Conservation (phyloP, 2,329 filamentous ascomycete species). For the Parastagonospora avenae region DNA sequence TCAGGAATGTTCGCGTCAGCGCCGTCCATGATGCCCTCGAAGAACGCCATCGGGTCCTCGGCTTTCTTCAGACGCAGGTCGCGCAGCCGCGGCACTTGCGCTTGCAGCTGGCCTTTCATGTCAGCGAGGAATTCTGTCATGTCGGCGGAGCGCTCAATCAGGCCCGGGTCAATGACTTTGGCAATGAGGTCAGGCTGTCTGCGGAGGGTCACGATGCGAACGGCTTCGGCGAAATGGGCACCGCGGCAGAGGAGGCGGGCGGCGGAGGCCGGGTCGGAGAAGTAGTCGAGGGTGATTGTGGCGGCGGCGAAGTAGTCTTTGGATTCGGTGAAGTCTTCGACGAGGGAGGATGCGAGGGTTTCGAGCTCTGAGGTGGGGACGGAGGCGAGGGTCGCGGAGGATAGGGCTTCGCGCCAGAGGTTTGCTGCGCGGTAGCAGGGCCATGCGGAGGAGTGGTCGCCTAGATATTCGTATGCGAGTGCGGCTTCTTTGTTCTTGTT, state of each 20-base stretch:
- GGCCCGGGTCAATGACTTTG: constrained; percentile 73
- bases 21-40: constrained; percentile 65
- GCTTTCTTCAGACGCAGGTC: constrained; percentile 82
- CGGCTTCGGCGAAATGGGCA: constrained; percentile 86
- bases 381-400: constrained; percentile 69
- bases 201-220: constrained; percentile 72
- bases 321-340: constrained; percentile 78
- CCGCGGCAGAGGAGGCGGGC: constrained; percentile 83
- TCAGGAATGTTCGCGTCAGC: constrained; percentile 74
- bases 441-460: constrained; percentile 74
- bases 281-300: constrained; percentile 79
- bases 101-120: constrained; percentile 81
- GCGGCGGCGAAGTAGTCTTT: constrained; percentile 85
- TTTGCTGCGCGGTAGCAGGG: constrained; percentile 83
- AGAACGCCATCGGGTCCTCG: constrained; percentile 86
- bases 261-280: constrained; percentile 72
- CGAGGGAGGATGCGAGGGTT: constrained; percentile 74
- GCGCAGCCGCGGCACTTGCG: constrained; percentile 82
- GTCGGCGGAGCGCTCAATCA: constrained; percentile 78
- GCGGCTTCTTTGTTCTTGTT: constrained; percentile 87
- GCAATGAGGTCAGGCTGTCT: constrained; percentile 66
- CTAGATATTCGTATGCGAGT: constrained; percentile 85
- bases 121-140: constrained; percentile 93
- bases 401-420: constrained; percentile 90
- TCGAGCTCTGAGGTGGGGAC: constrained; percentile 64